Conservation (phyloP, 2,329 filamentous ascomycete genomes). For the Cryphonectria naterciae region DNA sequence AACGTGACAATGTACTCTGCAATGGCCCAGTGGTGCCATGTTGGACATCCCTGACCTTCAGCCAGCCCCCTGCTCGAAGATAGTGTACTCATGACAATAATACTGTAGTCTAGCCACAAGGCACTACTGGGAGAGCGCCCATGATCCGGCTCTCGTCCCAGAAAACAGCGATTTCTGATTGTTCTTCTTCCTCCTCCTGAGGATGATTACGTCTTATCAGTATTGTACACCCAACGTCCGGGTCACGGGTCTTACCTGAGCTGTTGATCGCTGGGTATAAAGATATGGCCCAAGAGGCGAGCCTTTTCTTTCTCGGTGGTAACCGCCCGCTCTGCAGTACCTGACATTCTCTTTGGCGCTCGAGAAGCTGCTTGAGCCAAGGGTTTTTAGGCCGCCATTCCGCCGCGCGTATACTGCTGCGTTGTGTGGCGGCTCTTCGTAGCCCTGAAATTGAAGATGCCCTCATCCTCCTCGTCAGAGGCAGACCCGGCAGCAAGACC, state of each 20-base stretch:
- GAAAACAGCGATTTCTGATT: conserved; percentile 2
- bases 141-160: not conserved
- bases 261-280: not conserved
- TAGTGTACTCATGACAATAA: not conserved
- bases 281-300: not conserved
- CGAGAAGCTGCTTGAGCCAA: no score
- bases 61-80: not conserved
- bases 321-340: not conserved
- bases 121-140: not conserved
- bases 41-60: not conserved
- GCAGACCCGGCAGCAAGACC: conserved; percentile 9
- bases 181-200: no score
- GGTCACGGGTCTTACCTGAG: not conserved
- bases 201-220: not conserved
- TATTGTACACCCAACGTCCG: not conserved
- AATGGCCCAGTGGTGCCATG: not conserved
- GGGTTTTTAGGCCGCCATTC: not conserved
- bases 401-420: not conserved
- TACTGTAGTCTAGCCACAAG: not conserved
- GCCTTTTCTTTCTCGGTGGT: not conserved
- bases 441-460: not conserved
- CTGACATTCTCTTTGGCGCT: not conserved
- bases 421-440: not conserved
- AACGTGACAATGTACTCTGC: not conserved
- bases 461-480: conserved; percentile 1